Base-by-base conservation (phyloP, 305 asterid species). In the Solanum chacoense region DNA sequence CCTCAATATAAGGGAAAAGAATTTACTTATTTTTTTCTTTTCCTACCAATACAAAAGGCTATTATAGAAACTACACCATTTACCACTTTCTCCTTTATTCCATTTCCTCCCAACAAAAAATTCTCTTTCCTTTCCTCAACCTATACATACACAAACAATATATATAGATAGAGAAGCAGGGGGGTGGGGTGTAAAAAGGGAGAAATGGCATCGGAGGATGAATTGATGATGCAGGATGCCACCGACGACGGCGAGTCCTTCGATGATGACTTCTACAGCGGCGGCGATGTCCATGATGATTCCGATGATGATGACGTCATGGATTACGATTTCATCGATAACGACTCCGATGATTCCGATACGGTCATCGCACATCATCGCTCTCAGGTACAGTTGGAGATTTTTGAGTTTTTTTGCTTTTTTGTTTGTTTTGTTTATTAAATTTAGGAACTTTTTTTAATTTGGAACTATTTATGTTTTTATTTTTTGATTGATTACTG, bases 301-400 rank as follows among this genome's bases (percentile, higher is more conserved):
- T 93, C 97, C 85, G 98, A 93, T 77, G 95, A 93, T 36, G 96
- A 93, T 73, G 96, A 93, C 91, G 94, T 89, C 85, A 92, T 94
- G 92, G 95, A 95, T 89, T 94, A 94, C 75, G 97, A 93, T 22
- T 96, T 95, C 90, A 91, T 93, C 85, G 98, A 94, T 90, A 92
- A 93, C 35, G 98, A 94, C 84, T 93, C 97, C 1, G 98, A 94
- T 89, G 97, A 96, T 90, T 93, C 94, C 42, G 98, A 94, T 91
- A 96, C 93, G 73, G 85, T 87, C 34, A 86, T 92, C 86, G 88
- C 94, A 63, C 91, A 91, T 88, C 91, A 87, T 85, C 98, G 98
- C 87, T 94, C 95, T 31, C 96, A 93, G 98, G 98, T 96, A 67
- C 22, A 75, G 81, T 75, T 75, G 81, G 36, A 34, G 81, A 75